These are phyloP conservation scores for Scedosporium boydii DNA, from an alignment of 2,329 filamentous ascomycete species.

Conservation along the genomic window DNA sequence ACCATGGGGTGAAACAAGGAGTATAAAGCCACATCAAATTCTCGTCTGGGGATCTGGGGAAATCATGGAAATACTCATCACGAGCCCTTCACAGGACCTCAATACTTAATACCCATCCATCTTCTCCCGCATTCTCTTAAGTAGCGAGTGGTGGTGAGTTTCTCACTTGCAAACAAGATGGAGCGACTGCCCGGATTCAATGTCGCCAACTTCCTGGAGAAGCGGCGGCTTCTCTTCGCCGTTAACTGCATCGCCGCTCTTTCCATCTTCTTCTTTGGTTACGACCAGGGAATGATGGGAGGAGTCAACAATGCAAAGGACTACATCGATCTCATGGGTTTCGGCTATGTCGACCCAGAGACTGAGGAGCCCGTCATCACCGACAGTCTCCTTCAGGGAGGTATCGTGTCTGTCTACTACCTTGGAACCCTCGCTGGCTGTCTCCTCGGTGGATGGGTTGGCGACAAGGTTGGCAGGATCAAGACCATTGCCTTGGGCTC, in stretches of 20 bases:
- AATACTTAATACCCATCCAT: too few relatives aligned
- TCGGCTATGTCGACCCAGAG: conserved; percentile 46
- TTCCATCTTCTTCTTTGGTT: conserved; percentile 60
- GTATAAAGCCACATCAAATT: too few relatives aligned
- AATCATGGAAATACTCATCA: too few relatives aligned
- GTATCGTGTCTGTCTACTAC: conserved; percentile 32
- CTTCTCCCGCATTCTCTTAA: too few relatives aligned
- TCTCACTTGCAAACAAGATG: not conserved
- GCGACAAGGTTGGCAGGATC: conserved; percentile 53
- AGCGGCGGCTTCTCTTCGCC: conserved; percentile 44
- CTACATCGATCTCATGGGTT: conserved; percentile 56
- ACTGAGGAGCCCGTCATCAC: conserved; percentile 42
- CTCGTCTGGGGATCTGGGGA: too few relatives aligned
- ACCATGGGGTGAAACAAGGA: too few relatives aligned
- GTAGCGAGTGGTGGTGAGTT: too few relatives aligned
- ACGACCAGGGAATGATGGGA: conserved; percentile 48
- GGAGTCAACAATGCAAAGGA: conserved; percentile 57
- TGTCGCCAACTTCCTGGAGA: conserved; percentile 44
- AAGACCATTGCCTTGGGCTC: conserved; percentile 52
- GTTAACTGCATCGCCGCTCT: conserved; percentile 55
- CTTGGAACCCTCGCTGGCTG: conserved; percentile 52
- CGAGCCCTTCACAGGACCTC: too few relatives aligned
- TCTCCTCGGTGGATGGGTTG: conserved; percentile 52
- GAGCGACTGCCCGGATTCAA: conserved; percentile 6
- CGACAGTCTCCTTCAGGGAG: conserved; percentile 34